Base-by-base conservation (phyloP, 2,329 filamentous ascomycete species). In the Eurotiales sp. region DNA sequence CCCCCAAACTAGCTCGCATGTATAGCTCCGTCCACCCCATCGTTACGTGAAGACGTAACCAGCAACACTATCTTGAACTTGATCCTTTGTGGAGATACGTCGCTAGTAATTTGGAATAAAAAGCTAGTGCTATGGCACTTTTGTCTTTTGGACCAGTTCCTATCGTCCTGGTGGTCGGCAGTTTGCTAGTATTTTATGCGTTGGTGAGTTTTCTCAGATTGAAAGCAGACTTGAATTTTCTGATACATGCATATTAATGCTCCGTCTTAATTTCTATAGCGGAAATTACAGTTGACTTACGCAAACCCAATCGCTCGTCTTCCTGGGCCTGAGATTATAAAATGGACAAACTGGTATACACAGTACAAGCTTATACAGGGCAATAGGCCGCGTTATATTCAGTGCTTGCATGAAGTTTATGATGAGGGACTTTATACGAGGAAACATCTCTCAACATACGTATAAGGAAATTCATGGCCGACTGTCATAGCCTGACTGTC, bases 321-420 rank as follows among this genome's bases (percentile, higher is more conserved):
- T 2, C 63, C 62, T 3, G 62, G 63, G 0, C 61, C 62, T 3
- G 46, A 56, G 15, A 52, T 59, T 22, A 60, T 62, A 2, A 63
- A 58, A 54, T 65, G 59, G 57, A 63, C 61, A 6, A 56, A 50
- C 8, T 37, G 58, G 8, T 48, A 60, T 6, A 53, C 58, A 21
- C 52, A 47, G 11, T 60, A 58, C 40, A 52, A 64, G 36, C 62
- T 54, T 52, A 43, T 64, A 7, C 54, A 17, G 3, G 59, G 61
- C n/a, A 46, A 52, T 3, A 30, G 48, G 5, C 54, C 58, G 5
- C 37, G 45, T 15, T 64, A 64, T 23, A 49, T 66, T n/a, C 58
- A 66, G 22, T 12, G 44, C 2, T 53, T 68, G 4, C 64, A 68
- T 49, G 36, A 61, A 27, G 52, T 59, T 57, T 64, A 67, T 49